A percentile compares a stretch with the other conserved stretches of the same genome.
Evolutionary conservation across 2,329 filamentous ascomycete species (phyloP).

Genomic region (Bipolaris gigantea): DNA sequence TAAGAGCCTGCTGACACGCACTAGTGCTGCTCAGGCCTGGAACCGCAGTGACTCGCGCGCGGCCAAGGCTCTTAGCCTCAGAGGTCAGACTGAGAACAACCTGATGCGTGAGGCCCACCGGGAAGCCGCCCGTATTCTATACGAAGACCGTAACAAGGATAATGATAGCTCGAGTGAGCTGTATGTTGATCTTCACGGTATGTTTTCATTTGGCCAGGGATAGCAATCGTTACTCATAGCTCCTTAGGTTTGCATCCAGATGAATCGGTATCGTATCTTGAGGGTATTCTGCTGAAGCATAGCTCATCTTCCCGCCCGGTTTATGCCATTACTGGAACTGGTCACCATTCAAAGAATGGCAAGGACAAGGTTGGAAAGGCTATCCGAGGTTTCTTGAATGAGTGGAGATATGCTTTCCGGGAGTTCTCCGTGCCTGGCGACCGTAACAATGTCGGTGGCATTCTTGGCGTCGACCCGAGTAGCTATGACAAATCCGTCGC

Average conservation of each 20-base stretch:
- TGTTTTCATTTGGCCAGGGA: conserved; percentile 1
- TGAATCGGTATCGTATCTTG: conserved; percentile 92
- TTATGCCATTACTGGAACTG: conserved; percentile 95
- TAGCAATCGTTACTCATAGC: conserved; percentile 8
- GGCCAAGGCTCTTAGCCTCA: conserved; percentile 89
- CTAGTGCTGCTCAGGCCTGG: conserved; percentile 93
- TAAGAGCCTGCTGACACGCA: conserved; percentile 11
- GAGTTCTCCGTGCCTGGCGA: conserved; percentile 98
- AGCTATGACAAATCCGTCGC: conserved; percentile 57
- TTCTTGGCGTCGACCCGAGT: conserved; percentile 64
- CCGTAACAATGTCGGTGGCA: conserved; percentile 74
- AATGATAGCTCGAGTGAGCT: conserved; percentile 66
- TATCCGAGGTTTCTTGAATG: conserved; percentile 85
- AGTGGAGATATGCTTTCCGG: conserved; percentile 93
- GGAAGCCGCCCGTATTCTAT: conserved; percentile 87
- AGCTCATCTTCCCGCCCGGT: conserved; percentile 70
- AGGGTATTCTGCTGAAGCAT: conserved; percentile 84
- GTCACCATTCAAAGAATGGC: conserved; percentile 96
- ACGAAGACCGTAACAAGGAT: conserved; percentile 87
- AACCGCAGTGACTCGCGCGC: conserved; percentile 96
- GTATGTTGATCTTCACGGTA: conserved; percentile 88
- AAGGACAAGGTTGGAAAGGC: conserved; percentile 98
- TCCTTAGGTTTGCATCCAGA: conserved; percentile 80
- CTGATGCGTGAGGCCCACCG: conserved; percentile 96
- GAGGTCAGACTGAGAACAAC: conserved; percentile 95